A percentile compares a stretch with the other conserved stretches of the same genome.
phyloP scores from a whole-genome alignment of 768 basidiomycete species.

The Auricularia sp. region DNA sequence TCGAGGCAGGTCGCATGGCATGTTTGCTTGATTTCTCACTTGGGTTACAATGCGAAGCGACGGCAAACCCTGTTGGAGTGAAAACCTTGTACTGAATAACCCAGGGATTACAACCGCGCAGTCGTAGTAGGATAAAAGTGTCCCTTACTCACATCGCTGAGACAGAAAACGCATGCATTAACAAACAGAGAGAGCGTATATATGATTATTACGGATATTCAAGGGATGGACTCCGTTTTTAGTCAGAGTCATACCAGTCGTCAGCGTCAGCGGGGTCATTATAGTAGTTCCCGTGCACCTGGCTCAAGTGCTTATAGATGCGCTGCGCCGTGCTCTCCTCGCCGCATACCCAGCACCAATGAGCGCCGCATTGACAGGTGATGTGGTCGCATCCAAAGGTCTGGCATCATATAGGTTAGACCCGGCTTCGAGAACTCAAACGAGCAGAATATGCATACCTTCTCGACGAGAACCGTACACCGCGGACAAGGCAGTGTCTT shows the following conservation, averaged over 20 bases:
- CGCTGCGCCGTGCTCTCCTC: background rate
- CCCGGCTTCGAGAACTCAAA: background rate
- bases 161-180: no score
- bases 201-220: no score
- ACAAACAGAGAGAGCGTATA: no score
- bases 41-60: no score
- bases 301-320: background rate
- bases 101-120: no score
- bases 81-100: no score
- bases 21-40: no score
- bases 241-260: background rate
- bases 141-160: no score
- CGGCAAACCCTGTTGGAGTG: no score
- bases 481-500: background rate
- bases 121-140: no score
- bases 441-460: background rate
- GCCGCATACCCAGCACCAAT: constrained; percentile 18
- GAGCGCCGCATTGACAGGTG: constrained; percentile 14
- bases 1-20: no score
- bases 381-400: constrained; percentile 20
- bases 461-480: background rate
- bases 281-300: background rate
- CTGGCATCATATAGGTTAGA: constrained; percentile 3
- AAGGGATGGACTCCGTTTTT: no score
- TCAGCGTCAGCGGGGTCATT: background rate